phyloP scores from a whole-genome alignment of 805 yeast species.

The Myxozyma neglecta region DNA sequence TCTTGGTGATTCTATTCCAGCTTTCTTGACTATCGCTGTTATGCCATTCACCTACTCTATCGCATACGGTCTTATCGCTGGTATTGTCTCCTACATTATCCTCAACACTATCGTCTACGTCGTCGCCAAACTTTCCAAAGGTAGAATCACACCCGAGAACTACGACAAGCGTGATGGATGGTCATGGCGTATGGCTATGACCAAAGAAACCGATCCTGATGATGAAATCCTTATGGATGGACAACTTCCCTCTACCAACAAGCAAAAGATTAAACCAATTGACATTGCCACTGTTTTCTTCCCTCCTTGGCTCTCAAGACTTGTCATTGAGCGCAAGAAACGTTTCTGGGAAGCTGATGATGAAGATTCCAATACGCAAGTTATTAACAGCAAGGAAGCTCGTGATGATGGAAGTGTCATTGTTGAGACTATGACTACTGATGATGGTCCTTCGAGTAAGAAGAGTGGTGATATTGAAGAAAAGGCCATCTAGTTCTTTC shows the following conservation, averaged over 20 bases:
- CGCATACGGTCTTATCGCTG: slow-evolving; percentile 34
- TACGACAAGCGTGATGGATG: slow-evolving; percentile 32
- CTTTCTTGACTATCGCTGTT: slow-evolving; percentile 33
- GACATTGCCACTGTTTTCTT: slow-evolving; percentile 12
- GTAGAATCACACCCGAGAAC: slow-evolving; percentile 28
- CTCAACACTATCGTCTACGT: slow-evolving; percentile 22
- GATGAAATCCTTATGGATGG: background rate
- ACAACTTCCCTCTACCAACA: background rate
- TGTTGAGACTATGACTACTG: slow-evolving; percentile 6
- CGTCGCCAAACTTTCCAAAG: slow-evolving; percentile 23
- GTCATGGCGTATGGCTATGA: slow-evolving; percentile 28
- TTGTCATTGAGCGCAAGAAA: slow-evolving; percentile 15
- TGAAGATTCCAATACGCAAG: slow-evolving; percentile 1
- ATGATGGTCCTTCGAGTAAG: slow-evolving; percentile 3
- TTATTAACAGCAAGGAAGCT: slow-evolving; percentile 1
- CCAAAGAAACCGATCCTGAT: background rate
- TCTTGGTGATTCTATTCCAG: slow-evolving; percentile 32
- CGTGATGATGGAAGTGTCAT: background rate
- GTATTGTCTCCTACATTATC: slow-evolving; percentile 29
- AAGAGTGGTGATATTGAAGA: slow-evolving; percentile 3
- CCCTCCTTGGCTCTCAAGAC: slow-evolving; percentile 26
- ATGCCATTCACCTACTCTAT: slow-evolving; percentile 35
- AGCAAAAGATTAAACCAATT: background rate
- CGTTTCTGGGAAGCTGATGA: slow-evolving; percentile 23
- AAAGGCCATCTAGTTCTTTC: background rate